Base-by-base conservation (phyloP, 805 yeast species). In the Teunomyces panamensis region DNA sequence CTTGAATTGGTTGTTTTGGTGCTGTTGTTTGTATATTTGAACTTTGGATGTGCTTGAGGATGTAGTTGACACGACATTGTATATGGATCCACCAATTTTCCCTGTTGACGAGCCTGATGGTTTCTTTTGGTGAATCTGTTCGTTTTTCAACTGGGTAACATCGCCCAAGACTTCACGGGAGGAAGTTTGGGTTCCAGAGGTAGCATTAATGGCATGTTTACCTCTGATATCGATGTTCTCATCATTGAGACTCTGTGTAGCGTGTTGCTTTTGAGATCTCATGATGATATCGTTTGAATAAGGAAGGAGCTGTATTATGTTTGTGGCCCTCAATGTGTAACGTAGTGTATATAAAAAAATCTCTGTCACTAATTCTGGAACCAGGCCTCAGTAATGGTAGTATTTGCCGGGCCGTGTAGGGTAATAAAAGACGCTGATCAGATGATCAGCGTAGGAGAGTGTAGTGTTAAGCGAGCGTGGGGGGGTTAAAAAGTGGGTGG, bases 81-180 rank as follows among this genome's bases (percentile, higher is more conserved):
- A 16, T 16, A 39, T 26, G 6, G 47, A 16, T 8, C 36, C 29
- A 8, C 44, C 13, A 28, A 33, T 26, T 14, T 43, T 46, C 33
- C 16, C 30, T n/a, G 33, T 20, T 9, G 42, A 30, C 8, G 30
- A 17, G 16, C 42, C 27, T 27, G 42, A 30, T 16, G 26, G 27
- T 29, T 37, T 37, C 27, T 37, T 37, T 14, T 37, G 41, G 45
- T 49, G 30, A 27, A 28, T 13, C 27, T 34, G 37, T 52, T 52
- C 47, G 55, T 59, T 52, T 51, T 56, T 63, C 11, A 50, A 48
- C 41, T 54, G 59, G 5, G 68, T 64, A 13, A 65, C 56, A 47
- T 67, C 71, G 33, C 63, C 57, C 46, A 67, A 59, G 10, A 60
- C 69, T 37, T 64, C 65, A 43, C 71, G 50, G 30, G 48, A 54